Conservation (phyloP, 2,329 filamentous ascomycete genomes). For the Colletotrichum sidae region DNA sequence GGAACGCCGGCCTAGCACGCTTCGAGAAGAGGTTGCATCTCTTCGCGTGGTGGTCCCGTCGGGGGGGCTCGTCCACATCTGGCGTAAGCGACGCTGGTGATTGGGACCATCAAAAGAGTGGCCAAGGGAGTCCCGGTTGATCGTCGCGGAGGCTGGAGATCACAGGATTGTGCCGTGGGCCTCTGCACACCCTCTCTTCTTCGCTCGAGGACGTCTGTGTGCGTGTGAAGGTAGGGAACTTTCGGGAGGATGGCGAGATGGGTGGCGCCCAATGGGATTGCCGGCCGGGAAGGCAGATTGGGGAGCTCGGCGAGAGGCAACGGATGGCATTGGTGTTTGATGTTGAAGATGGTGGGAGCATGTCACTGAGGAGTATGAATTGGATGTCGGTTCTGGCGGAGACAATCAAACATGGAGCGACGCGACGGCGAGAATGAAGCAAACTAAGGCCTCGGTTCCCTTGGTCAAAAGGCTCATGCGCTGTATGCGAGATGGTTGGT, state of each 20-base stretch:
- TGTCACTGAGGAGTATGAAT: slow-evolving; percentile 3
- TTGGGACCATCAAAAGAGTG: neutral
- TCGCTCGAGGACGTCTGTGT: neutral
- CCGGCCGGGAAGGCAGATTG: slow-evolving; percentile 17
- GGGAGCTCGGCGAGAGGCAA: slow-evolving; percentile 2
- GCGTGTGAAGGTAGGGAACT: slow-evolving; percentile 16
- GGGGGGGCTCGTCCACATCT: slow-evolving; percentile 8
- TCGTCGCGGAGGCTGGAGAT: slow-evolving; percentile 40
- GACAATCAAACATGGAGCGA: slow-evolving; percentile 12
- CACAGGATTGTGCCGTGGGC: slow-evolving; percentile 39
- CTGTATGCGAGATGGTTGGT: slow-evolving; percentile 1
- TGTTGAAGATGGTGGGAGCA: neutral
- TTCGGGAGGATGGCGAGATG: slow-evolving; percentile 28
- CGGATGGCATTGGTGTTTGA: neutral
- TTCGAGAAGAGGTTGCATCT: slow-evolving; percentile 23
- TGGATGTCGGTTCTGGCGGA: slow-evolving; percentile 16
- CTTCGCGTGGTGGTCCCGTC: slow-evolving; percentile 35
- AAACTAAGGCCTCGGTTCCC: neutral
- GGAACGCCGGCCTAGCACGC: slow-evolving; percentile 8
- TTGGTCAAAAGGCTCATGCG: slow-evolving; percentile 7
- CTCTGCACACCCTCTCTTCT: slow-evolving; percentile 16
- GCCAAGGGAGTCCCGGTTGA: slow-evolving; percentile 38
- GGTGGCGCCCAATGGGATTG: slow-evolving; percentile 32
- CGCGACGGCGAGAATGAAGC: neutral
- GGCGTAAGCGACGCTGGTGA: slow-evolving; percentile 18